These are phyloP conservation scores for Fusarium agapanthi DNA, from an alignment of 2,329 filamentous ascomycete genomes.

Conservation along the genomic window DNA sequence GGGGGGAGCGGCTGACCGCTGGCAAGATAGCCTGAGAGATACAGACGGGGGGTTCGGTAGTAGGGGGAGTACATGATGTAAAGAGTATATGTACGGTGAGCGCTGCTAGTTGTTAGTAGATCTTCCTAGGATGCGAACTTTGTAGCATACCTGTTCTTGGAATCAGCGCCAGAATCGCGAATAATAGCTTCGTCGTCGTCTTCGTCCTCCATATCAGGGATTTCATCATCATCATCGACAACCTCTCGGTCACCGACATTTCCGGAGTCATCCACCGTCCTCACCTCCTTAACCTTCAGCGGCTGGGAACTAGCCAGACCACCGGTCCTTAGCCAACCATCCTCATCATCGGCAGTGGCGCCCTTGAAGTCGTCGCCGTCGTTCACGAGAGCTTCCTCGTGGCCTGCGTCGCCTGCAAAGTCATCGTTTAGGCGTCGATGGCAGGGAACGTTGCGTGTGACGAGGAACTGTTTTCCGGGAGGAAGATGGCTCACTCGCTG, in stretches of 20 bases:
- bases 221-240: slow-evolving; percentile 80
- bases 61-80: slow-evolving; percentile 99
- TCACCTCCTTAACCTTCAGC: slow-evolving; percentile 79
- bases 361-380: slow-evolving; percentile 74
- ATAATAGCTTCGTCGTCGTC: slow-evolving; percentile 98
- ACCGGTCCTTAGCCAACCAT: slow-evolving; percentile 92
- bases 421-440: slow-evolving; percentile 90
- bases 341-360: slow-evolving; percentile 67
- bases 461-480: slow-evolving; percentile 90
- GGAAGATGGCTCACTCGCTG: slow-evolving; percentile 86
- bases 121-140: background rate
- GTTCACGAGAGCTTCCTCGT: slow-evolving; percentile 85
- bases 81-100: slow-evolving; percentile 91
- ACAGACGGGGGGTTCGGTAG: slow-evolving; percentile 94
- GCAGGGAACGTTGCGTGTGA: slow-evolving; percentile 94
- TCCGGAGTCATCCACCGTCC: slow-evolving; percentile 88
- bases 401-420: slow-evolving; percentile 87
- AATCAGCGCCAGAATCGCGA: slow-evolving; percentile 68
- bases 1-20: slow-evolving; percentile 83
- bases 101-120: slow-evolving; percentile 59
- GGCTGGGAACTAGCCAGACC: slow-evolving; percentile 79
- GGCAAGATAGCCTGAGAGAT: slow-evolving; percentile 88
- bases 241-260: slow-evolving; percentile 80
- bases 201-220: slow-evolving; percentile 98
- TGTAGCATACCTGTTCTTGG: slow-evolving; percentile 54